These are phyloP conservation scores for Tolypocladium pustulatum DNA, from an alignment of 2,329 filamentous ascomycete genomes.

Conservation along the genomic window DNA sequence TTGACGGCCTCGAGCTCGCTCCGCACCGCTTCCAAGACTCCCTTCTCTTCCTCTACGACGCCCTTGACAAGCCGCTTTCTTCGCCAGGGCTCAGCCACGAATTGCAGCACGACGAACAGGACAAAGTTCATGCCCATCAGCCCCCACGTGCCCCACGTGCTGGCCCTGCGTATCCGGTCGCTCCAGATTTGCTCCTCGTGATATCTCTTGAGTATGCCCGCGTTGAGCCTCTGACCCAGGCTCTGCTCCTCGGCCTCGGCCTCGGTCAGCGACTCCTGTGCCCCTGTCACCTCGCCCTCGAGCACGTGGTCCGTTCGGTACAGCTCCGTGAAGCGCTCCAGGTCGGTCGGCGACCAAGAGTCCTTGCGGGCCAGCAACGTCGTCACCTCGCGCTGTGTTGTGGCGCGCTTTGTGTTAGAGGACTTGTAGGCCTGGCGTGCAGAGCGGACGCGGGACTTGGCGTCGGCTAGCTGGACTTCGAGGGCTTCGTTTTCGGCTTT, in stretches of 20 bases:
- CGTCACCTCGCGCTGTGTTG: constrained; percentile 91
- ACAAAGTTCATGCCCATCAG: constrained; percentile 95
- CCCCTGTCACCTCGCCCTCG: constrained; percentile 68
- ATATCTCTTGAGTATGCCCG: constrained; percentile 79
- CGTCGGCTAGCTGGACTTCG: constrained; percentile 45
- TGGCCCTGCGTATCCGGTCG: constrained; percentile 90
- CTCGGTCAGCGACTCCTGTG: constrained; percentile 60
- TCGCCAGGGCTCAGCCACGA: constrained; percentile 89
- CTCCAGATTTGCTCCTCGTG: constrained; percentile 99
- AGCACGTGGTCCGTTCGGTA: constrained; percentile 91
- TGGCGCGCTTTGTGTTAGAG: constrained; percentile 74
- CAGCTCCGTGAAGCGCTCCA: constrained; percentile 88
- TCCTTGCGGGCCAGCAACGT: constrained; percentile 89
- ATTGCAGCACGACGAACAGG: constrained; percentile 75
- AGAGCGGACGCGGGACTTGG: constrained; percentile 56
- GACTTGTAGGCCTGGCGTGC: constrained; percentile 70
- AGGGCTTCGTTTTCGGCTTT: constrained; percentile 66
- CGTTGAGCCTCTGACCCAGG: constrained; percentile 63
- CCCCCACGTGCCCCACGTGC: constrained; percentile 97
- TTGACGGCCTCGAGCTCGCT: constrained; percentile 27
- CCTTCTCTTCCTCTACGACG: constrained; percentile 69
- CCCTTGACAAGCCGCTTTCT: constrained; percentile 69
- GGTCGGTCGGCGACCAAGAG: constrained; percentile 74
- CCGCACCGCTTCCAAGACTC: constrained; percentile 37
- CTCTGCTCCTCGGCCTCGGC: constrained; percentile 75